Conservation (phyloP, 768 basidiomycete genomes). For the Gymnopilus junonius region DNA sequence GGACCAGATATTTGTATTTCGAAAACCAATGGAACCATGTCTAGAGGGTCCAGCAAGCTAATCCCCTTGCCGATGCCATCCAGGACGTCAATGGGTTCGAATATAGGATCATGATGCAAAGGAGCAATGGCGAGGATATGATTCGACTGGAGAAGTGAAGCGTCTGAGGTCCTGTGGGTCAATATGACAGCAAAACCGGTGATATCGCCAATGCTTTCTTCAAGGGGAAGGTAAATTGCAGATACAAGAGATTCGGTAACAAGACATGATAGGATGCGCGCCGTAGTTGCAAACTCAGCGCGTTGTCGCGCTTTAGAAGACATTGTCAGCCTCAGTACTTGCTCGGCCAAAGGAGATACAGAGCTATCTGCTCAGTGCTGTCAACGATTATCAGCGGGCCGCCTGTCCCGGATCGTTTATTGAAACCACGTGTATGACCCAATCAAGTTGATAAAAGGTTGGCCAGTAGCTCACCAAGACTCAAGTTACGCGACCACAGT, state of each 20-base stretch:
- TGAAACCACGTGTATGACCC: too few species aligned
- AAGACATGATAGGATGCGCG: slow-evolving; percentile 57
- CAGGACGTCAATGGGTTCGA: slow-evolving; percentile 37
- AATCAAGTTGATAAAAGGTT: too few species aligned
- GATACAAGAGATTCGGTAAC: slow-evolving; percentile 58
- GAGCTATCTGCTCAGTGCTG: background rate
- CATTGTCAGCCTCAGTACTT: background rate
- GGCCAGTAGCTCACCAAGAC: too few species aligned
- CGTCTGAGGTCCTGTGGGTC: slow-evolving; percentile 27
- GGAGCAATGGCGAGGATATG: slow-evolving; percentile 55
- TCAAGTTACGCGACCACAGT: too few species aligned
- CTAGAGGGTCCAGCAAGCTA: slow-evolving; percentile 56
- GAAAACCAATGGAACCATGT: slow-evolving; percentile 53
- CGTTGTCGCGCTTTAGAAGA: slow-evolving; percentile 33
- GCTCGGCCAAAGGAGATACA: background rate
- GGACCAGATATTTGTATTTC: slow-evolving; percentile 19
- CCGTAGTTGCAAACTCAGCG: slow-evolving; percentile 51
- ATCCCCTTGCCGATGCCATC: slow-evolving; percentile 41
- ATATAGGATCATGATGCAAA: slow-evolving; percentile 49
- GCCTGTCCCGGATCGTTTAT: too few species aligned
- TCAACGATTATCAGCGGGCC: background rate
- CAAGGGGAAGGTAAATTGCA: slow-evolving; percentile 48
- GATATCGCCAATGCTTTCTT: slow-evolving; percentile 25
- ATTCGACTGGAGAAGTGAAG: slow-evolving; percentile 29
- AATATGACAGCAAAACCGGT: slow-evolving; percentile 48